These are phyloP conservation scores for Nectriaceae sp. DNA, from an alignment of 2,329 filamentous ascomycete genomes.

Conservation along the genomic window DNA sequence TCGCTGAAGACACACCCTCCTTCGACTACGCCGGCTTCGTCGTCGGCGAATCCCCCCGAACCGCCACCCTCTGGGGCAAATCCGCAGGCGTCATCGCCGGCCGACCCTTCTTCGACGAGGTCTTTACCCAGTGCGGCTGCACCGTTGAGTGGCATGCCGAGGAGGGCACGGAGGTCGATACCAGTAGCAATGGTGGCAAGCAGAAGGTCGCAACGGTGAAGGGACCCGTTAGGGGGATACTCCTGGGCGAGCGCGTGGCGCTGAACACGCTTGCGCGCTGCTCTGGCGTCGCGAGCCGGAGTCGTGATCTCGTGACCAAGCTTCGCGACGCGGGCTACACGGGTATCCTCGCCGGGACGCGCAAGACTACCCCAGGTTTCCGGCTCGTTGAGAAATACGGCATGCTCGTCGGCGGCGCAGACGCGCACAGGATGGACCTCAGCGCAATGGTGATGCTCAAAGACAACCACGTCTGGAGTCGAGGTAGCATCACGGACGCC, in stretches of 20 bases:
- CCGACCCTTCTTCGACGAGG: constrained; percentile 92
- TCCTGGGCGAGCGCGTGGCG: constrained; percentile 92
- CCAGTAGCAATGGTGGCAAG: constrained; percentile 46
- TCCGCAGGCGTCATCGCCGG: constrained; percentile 83
- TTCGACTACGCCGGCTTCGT: constrained; percentile 98
- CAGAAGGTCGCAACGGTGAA: constrained; percentile 75
- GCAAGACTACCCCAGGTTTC: constrained; percentile 97
- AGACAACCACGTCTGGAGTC: constrained; percentile 97
- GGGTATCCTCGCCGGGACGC: constrained; percentile 87
- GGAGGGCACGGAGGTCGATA: constrained; percentile 72
- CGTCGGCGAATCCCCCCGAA: constrained; percentile 70
- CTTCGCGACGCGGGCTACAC: constrained; percentile 70
- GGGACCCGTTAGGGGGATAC: constrained; percentile 76
- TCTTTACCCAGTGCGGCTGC: constrained; percentile 88
- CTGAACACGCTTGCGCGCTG: constrained; percentile 89
- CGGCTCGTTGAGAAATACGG: constrained; percentile 96
- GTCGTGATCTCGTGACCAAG: constrained; percentile 53
- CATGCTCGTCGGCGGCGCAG: constrained; percentile 91
- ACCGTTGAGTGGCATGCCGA: constrained; percentile 83
- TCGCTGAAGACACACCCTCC: constrained; percentile 93
- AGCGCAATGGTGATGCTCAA: constrained; percentile 98
- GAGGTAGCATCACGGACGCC: constrained; percentile 81
- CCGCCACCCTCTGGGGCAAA: constrained; percentile 69
- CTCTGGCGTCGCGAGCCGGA: constrained; percentile 82
- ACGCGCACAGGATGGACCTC: constrained; percentile 88